Conservation (phyloP, 73 alveolate species). For the Paramecium bursaria region DNA sequence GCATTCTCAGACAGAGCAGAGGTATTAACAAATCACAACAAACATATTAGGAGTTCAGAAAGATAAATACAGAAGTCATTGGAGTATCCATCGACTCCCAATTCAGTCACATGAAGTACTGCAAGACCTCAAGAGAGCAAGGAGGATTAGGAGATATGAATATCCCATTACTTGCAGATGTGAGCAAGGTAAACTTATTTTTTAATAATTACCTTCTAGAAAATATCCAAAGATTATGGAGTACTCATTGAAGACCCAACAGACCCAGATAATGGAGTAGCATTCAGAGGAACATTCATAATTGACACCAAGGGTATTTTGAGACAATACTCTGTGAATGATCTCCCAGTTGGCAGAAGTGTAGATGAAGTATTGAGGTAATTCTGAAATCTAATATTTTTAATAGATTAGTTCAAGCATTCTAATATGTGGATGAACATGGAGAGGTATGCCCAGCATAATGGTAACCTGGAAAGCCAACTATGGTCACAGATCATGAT, state of each 20-base stretch:
- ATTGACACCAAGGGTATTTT: constrained; percentile 92
- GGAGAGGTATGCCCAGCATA: constrained; percentile 99
- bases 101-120: constrained; percentile 88
- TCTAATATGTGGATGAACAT: constrained; percentile 96
- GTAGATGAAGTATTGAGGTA: constrained; percentile 91
- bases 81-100: constrained; percentile 90
- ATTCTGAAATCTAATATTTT: background rate
- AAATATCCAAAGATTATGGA: constrained; percentile 86
- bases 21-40: constrained; percentile 67
- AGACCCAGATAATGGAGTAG: constrained; percentile 85
- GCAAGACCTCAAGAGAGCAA: constrained; percentile 87
- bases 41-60: constrained; percentile 87
- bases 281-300: constrained; percentile 97
- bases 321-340: constrained; percentile 95
- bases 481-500: constrained; percentile 89
- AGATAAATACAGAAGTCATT: constrained; percentile 82
- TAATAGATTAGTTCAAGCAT: constrained; percentile 91
- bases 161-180: constrained; percentile 93
- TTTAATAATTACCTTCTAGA: constrained; percentile 27
- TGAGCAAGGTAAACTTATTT: constrained; percentile 71
- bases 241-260: constrained; percentile 78
- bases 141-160: constrained; percentile 95
- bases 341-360: constrained; percentile 97
- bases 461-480: constrained; percentile 96
- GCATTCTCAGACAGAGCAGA: constrained; percentile 79